Conservation (phyloP, 169 alveolate genomes). For the Plasmodium gallinaceum region DNA sequence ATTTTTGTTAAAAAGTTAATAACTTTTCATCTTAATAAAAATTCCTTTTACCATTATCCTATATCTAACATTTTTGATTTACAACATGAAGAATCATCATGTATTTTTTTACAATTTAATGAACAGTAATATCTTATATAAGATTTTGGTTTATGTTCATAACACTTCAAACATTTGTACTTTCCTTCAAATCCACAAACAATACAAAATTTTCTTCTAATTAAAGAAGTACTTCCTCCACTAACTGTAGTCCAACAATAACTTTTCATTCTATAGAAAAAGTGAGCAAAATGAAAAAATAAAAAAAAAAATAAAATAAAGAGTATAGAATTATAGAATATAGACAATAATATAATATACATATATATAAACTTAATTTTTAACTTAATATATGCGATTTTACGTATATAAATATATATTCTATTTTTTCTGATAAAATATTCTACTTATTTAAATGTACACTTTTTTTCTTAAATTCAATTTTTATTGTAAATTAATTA, state of each 20-base stretch:
- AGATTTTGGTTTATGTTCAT: constrained; percentile 77
- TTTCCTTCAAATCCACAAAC: constrained; percentile 85
- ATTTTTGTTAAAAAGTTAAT: no score
- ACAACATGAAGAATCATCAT: constrained; percentile 85
- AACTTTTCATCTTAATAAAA: no score
- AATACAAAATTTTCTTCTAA: constrained; percentile 82
- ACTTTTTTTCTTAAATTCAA: background rate
- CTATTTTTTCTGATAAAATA: no score
- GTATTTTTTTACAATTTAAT: constrained; percentile 82
- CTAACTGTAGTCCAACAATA: constrained; percentile 84
- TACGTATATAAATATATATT: constrained; percentile 12
- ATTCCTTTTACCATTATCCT: constrained; percentile 10
- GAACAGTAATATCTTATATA: constrained; percentile 83
- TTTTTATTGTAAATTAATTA: background rate
- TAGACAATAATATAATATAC: background rate
- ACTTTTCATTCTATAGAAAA: constrained; percentile 72
- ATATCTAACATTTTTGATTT: constrained; percentile 76
- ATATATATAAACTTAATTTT: background rate
- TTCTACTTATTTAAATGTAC: background rate
- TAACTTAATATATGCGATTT: constrained; percentile 3
- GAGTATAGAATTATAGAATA: background rate
- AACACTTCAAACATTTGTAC: constrained; percentile 85
- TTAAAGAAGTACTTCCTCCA: constrained; percentile 79
- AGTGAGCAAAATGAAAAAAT: background rate
- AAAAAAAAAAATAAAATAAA: no score